Evolutionary conservation across 169 alveolate species (phyloP), one percentile per base, ranked within the genome.

Genomic region (Pseudocohnilembus persalinus): DNA sequence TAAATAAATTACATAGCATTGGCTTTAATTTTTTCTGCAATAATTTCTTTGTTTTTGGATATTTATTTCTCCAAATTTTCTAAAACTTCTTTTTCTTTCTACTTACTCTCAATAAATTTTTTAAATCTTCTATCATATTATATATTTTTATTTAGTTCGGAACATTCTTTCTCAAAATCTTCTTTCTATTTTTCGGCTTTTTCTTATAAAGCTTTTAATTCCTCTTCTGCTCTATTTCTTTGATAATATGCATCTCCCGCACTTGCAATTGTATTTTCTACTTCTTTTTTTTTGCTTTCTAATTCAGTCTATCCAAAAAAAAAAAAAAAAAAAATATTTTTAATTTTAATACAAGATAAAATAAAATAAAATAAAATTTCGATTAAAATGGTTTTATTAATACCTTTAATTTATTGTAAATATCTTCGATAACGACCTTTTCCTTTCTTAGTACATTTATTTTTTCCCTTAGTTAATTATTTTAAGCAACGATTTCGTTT

Each of bases 221-320:
- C 90, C 75, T 79, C 90, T 75, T 86, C 90, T n/a, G 90, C 90
- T 79, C 82, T 80, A 81, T 86, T 86, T 81, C 90, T 74, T 74
- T 86, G 31, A 75, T 86, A 86, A 76, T 86, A 86, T 31, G 90
- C 90, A 35, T 86, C 83, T 77, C 90, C 90, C n/a, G 90, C 90
- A n/a, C 81, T 74, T 86, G 79, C 74, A 15, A 86, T 86, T 0
- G 90, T 86, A 74, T 86, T 72, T 63, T 86, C 90, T 11, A 86
- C 90, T 63, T 79, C 80, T 74, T 75, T 63, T 65, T 86, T 86
- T 34, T 86, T 86, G 28, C 74, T 85, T 30, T 79, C 87, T 80
- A 86, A 76, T 63, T 86, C 90, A 16, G 79, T 74, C 34, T 79
- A 74, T 29, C 79, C 73, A 27, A 73, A 63, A 25, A 79, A 49